These are phyloP conservation scores for Xylaria flabelliformis DNA, from an alignment of 495 filamentous ascomycete species.

Conservation along the genomic window DNA sequence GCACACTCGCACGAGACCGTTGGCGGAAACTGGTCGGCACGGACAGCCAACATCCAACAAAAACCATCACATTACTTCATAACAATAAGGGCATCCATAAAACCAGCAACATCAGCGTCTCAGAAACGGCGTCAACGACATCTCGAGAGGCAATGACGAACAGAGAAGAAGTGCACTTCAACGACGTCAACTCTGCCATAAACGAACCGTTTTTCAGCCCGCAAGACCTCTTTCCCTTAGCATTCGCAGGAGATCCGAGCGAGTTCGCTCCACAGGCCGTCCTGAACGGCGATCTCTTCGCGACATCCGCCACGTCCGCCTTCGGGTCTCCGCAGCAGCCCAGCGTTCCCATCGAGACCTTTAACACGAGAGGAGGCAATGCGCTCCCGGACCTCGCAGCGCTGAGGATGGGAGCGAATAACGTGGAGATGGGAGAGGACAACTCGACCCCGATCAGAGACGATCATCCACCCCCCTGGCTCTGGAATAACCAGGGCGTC, in stretches of 20 bases:
- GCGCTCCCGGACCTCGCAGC: slow-evolving; percentile 1
- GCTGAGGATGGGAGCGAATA: slow-evolving; percentile 3
- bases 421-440: background rate
- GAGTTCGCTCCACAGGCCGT: slow-evolving; percentile 27
- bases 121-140: slow-evolving; percentile 25
- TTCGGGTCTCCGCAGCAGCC: slow-evolving; percentile 24
- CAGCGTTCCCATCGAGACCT: slow-evolving; percentile 22
- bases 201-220: slow-evolving; percentile 42
- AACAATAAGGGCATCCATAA: background rate
- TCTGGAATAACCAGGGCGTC: slow-evolving; percentile 41
- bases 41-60: slow-evolving; percentile 32
- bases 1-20: slow-evolving; percentile 44
- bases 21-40: slow-evolving; percentile 56
- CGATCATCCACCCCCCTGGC: slow-evolving; percentile 52
- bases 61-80: background rate
- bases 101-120: background rate
- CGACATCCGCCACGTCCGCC: background rate
- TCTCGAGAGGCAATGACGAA: slow-evolving; percentile 5
- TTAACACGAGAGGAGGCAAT: slow-evolving; percentile 22
- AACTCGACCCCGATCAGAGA: slow-evolving; percentile 32
- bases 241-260: slow-evolving; percentile 27
- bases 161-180: slow-evolving; percentile 21
- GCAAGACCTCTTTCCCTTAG: slow-evolving; percentile 35
- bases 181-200: slow-evolving; percentile 43
- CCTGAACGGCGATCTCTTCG: slow-evolving; percentile 7